A percentile compares a stretch with the other conserved stretches of the same genome.
phyloP scores from a whole-genome alignment of 2,329 filamentous ascomycete genomes.

The Cladosporium halotolerans region DNA sequence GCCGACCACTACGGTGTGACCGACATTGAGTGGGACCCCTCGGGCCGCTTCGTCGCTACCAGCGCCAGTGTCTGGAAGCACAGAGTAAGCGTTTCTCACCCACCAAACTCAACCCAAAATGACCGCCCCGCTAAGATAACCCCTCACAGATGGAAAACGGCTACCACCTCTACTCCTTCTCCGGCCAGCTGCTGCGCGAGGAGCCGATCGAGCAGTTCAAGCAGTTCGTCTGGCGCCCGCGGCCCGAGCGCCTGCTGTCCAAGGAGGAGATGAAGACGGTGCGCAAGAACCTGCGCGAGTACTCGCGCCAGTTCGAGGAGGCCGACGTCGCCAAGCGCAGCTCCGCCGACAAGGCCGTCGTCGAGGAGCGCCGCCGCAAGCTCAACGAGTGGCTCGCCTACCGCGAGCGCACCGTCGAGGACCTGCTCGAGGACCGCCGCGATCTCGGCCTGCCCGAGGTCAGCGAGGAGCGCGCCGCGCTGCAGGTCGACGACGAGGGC shows the following conservation, averaged over 20 bases:
- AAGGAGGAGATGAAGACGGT: slow-evolving; percentile 98
- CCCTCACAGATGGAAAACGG: slow-evolving; percentile 86
- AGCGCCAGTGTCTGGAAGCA: slow-evolving; percentile 96
- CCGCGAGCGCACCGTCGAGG: slow-evolving; percentile 66
- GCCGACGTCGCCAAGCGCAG: slow-evolving; percentile 90
- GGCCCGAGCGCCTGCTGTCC: slow-evolving; percentile 80
- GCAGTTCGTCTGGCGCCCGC: slow-evolving; percentile 91
- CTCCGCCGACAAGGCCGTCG: slow-evolving; percentile 86
- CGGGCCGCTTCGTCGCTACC: slow-evolving; percentile 86
- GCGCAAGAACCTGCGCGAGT: slow-evolving; percentile 97
- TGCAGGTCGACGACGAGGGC: slow-evolving; percentile 45
- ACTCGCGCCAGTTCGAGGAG: slow-evolving; percentile 90
- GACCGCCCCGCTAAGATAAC: slow-evolving; percentile 11
- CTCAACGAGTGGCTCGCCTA: slow-evolving; percentile 87
- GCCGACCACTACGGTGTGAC: slow-evolving; percentile 96
- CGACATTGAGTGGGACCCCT: slow-evolving; percentile 96
- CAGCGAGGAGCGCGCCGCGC: slow-evolving; percentile 55
- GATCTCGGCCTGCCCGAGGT: slow-evolving; percentile 61
- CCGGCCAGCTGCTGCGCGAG: slow-evolving; percentile 80
- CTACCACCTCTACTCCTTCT: slow-evolving; percentile 97
- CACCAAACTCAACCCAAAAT: neutral
- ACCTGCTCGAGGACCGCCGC: slow-evolving; percentile 65
- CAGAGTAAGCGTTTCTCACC: slow-evolving; percentile 55
- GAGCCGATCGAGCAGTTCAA: slow-evolving; percentile 95
- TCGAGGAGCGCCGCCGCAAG: slow-evolving; percentile 75